phyloP scores from a whole-genome alignment of 2,329 filamentous ascomycete genomes.

The Monilinia laxa region DNA sequence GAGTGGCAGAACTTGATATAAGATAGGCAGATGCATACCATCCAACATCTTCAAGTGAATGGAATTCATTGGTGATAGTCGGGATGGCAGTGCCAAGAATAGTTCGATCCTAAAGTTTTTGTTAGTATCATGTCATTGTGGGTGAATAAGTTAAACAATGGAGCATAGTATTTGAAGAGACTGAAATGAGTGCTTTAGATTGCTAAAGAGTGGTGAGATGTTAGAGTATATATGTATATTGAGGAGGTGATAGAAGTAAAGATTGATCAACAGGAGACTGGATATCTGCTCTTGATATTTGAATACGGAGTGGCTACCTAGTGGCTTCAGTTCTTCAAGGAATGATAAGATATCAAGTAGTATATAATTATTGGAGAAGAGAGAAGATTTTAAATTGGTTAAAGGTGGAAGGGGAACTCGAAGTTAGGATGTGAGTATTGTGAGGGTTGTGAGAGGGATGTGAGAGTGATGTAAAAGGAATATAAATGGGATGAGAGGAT shows the following conservation, averaged over 20 bases:
- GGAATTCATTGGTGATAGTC: slow-evolving; percentile 43
- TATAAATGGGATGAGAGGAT: neutral
- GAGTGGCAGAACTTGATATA: slow-evolving; percentile 40
- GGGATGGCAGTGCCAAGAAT: slow-evolving; percentile 44
- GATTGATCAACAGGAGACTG: neutral
- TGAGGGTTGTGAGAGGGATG: neutral
- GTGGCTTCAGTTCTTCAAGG: neutral
- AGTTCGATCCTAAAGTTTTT: slow-evolving; percentile 38
- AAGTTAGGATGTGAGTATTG: neutral
- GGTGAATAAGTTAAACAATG: neutral
- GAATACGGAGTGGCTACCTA: neutral
- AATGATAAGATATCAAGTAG: neutral
- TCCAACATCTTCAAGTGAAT: slow-evolving; percentile 46
- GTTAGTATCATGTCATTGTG: neutral
- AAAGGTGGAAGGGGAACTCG: neutral
- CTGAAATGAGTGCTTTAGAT: neutral
- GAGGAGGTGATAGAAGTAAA: neutral
- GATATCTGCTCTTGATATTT: neutral
- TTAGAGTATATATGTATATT: neutral
- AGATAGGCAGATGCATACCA: slow-evolving; percentile 48
- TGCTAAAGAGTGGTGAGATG: neutral
- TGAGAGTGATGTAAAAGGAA: too few species aligned
- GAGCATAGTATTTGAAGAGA: neutral
- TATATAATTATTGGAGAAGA: neutral
- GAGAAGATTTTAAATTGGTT: neutral